These are phyloP conservation scores for Luvunga scandens DNA, from an alignment of 345 rosid species.

Conservation along the genomic window DNA sequence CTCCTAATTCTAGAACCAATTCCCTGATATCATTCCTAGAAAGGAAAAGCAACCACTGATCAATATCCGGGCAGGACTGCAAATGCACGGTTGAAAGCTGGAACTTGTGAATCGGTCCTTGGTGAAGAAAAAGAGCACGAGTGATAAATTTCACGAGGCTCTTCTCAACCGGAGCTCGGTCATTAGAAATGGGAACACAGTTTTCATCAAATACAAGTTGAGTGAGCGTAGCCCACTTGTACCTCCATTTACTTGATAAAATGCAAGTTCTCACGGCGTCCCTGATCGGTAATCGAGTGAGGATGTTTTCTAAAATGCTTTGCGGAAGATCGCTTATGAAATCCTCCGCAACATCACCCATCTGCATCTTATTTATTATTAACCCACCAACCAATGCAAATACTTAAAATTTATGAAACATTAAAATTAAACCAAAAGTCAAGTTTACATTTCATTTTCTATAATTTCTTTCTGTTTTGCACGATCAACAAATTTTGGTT, in stretches of 20 bases:
- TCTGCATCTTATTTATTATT: slow-evolving; percentile 13
- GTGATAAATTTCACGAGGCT: slow-evolving; percentile 63
- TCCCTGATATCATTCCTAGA: slow-evolving; percentile 70
- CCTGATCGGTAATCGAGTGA: slow-evolving; percentile 55
- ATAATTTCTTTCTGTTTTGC: background rate
- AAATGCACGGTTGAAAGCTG: slow-evolving; percentile 59
- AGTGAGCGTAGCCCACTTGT: slow-evolving; percentile 66
- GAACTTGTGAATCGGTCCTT: slow-evolving; percentile 86
- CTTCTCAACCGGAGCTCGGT: slow-evolving; percentile 32
- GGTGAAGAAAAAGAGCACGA: slow-evolving; percentile 72
- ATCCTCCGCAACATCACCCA: slow-evolving; percentile 53
- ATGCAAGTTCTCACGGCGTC: slow-evolving; percentile 82
- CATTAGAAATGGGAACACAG: slow-evolving; percentile 37
- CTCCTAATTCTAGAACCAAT: slow-evolving; percentile 74
- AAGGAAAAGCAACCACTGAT: slow-evolving; percentile 93
- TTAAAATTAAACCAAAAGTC: background rate
- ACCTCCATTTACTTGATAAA: slow-evolving; percentile 81
- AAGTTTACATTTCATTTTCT: background rate
- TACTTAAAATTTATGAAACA: background rate
- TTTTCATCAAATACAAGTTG: slow-evolving; percentile 74
- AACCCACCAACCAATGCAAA: slow-evolving; percentile 6
- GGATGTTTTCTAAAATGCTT: slow-evolving; percentile 73
- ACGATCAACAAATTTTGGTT: background rate
- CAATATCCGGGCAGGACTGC: slow-evolving; percentile 71
- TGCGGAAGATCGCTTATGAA: slow-evolving; percentile 75